Percentiles rank a stretch among this genome's conserved stretches.
Conservation (phyloP, 1,284 basidiomycete species). For the Rugosomyces carneus region DNA sequence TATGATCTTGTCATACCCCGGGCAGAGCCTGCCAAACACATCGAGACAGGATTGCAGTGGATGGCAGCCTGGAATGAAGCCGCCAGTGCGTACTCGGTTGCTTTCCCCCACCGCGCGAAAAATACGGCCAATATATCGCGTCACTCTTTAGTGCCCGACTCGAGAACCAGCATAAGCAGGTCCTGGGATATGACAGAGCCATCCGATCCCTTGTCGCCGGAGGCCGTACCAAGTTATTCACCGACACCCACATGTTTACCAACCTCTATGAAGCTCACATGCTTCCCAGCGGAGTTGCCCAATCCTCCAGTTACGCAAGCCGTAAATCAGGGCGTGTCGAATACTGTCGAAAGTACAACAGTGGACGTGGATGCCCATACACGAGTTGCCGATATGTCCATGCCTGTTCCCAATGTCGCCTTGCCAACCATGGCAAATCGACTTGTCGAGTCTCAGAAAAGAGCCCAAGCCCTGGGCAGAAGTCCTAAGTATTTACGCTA, state of each 20-base stretch:
- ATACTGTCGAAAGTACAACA: no score
- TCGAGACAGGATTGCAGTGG: background rate
- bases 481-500: background rate
- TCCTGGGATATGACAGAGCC: constrained; percentile 4
- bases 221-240: no score
- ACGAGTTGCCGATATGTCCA: constrained; percentile 14
- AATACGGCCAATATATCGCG: constrained; percentile 6
- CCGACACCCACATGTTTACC: background rate
- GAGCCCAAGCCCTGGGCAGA: background rate
- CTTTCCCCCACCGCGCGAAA: constrained; percentile 6
- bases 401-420: constrained; percentile 15
- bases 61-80: constrained; percentile 1
- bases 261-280: background rate
- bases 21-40: no score
- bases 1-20: background rate
- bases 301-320: no score
- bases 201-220: background rate
- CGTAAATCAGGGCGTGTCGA: no score
- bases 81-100: background rate
- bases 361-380: background rate
- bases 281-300: no score
- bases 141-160: constrained; percentile 3
- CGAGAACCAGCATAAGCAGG: background rate
- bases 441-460: background rate
- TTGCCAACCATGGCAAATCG: constrained; percentile 1